Percentiles rank a stretch among this genome's conserved stretches.
Evolutionary conservation across 140 eudicot genomes (phyloP).

Genomic region (Anethum foeniculum): DNA sequence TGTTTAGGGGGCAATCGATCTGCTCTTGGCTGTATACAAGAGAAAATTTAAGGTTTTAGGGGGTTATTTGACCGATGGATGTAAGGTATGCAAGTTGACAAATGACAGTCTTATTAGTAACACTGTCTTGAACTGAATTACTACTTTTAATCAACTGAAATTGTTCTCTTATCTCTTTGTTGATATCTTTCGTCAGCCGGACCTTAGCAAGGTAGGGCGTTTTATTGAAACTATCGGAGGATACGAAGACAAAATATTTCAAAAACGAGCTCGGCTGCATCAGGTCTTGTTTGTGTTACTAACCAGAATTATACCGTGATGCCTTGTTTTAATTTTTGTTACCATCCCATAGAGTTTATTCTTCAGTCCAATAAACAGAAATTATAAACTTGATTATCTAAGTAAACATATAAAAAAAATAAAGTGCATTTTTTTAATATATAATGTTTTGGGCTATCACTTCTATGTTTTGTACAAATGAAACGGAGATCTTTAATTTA

Average conservation of each 20-base stretch:
- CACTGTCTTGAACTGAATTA: background rate
- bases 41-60: conserved; percentile 62
- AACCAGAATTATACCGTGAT: background rate
- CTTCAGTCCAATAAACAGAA: background rate
- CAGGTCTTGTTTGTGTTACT: conserved; percentile 34
- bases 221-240: conserved; percentile 92
- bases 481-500: background rate
- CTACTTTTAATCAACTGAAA: background rate
- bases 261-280: conserved; percentile 71
- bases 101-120: conserved; percentile 6
- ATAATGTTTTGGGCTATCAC: background rate
- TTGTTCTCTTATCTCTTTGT: conserved; percentile 2
- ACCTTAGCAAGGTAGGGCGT: conserved; percentile 70
- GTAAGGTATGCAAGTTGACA: conserved; percentile 54
- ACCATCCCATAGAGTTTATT: background rate
- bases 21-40: conserved; percentile 79
- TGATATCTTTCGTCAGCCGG: conserved; percentile 50
- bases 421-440: background rate
- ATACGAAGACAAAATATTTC: conserved; percentile 76
- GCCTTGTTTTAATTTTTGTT: background rate
- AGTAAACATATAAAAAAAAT: background rate
- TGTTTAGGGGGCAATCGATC: conserved; percentile 83
- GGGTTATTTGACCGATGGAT: conserved; percentile 81
- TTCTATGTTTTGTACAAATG: background rate
- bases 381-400: background rate